Base-by-base conservation (phyloP, 2,329 filamentous ascomycete genomes). In the Trichophyton equinum region DNA sequence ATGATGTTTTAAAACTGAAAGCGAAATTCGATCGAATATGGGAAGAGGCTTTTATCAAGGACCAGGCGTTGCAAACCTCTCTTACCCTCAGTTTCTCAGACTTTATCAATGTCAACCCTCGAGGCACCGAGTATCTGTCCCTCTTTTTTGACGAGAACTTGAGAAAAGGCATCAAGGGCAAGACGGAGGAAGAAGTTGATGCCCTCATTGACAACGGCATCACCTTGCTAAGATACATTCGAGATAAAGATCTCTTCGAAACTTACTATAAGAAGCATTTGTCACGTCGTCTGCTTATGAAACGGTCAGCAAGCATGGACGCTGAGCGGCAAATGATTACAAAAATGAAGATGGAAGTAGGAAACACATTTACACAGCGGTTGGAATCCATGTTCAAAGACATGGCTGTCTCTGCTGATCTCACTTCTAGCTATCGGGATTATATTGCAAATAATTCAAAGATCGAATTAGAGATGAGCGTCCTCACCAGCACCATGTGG, bases 361-460 rank as follows among this genome's bases (percentile, higher is more conserved):
- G 94, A 44, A 95, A 95, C 72, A 86, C 91, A 66, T 97, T 97
- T 72, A 97, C 94, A 0, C 79, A 84, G 69, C 95, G 95, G 71
- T 84, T 99, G 51, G 94, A 99, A 71, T 88, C 91, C 65, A 97
- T 99, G 91, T 96, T 99, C 78, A 91, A 91, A 74, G 94, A 99
- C 69, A 91, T 97, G 83, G 84, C 86, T 15, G 85, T 91, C 11
- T 96, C 91, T 0, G 85, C 87, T 60, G 92, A 96, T 65, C 81
- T 96, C 27, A 90, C 88, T 0, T 76, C 84, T 11, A 84, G 82
- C 61, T 97, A 95, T 76, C 87, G 86, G 65, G 81, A 82, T 15
- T 83, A 92, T 64, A 84, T 85, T 73, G 81, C 71, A 73, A 79
- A 85, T 62, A 76, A 79, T 2, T 84, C 81, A 69, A 83, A 81